phyloP scores from a whole-genome alignment of 139 green algal genomes.

The Coccomyxa sp. region DNA sequence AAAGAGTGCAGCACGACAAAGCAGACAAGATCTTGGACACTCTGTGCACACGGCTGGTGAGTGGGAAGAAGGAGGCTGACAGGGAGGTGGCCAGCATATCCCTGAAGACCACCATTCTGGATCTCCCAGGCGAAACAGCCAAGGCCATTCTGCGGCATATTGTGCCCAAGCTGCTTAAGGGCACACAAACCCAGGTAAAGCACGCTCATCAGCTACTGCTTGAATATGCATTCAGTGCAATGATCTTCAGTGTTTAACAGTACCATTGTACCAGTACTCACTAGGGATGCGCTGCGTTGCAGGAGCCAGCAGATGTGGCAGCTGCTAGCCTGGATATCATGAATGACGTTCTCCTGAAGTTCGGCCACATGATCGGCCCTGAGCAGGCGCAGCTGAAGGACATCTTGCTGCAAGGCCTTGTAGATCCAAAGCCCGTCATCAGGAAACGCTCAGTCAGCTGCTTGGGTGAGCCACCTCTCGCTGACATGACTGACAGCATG shows the following conservation, averaged over 20 bases:
- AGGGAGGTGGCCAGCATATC: conserved; percentile 78
- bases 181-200: not conserved
- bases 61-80: conserved; percentile 55
- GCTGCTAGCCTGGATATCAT: conserved; percentile 73
- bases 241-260: too few relatives aligned
- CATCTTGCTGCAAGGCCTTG: conserved; percentile 64
- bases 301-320: conserved; percentile 30
- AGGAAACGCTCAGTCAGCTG: conserved; percentile 62
- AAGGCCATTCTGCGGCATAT: not conserved
- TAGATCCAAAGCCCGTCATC: conserved; percentile 47
- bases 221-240: not conserved
- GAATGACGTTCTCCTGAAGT: conserved; percentile 53
- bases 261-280: not conserved
- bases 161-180: not conserved
- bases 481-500: too few relatives aligned
- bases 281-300: not conserved
- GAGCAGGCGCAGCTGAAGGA: conserved; percentile 40
- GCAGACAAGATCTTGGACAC: conserved; percentile 53
- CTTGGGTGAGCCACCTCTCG: conserved; percentile 13
- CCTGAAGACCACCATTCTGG: conserved; percentile 75
- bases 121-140: conserved; percentile 15
- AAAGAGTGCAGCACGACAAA: conserved; percentile 57
- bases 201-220: not conserved
- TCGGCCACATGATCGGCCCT: conserved; percentile 51
- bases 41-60: conserved; percentile 66